A percentile compares a stretch with the other conserved stretches of the same genome.
Evolutionary conservation across 2,329 filamentous ascomycete genomes (phyloP).

Genomic region (Alternaria novae-zelandiae): DNA sequence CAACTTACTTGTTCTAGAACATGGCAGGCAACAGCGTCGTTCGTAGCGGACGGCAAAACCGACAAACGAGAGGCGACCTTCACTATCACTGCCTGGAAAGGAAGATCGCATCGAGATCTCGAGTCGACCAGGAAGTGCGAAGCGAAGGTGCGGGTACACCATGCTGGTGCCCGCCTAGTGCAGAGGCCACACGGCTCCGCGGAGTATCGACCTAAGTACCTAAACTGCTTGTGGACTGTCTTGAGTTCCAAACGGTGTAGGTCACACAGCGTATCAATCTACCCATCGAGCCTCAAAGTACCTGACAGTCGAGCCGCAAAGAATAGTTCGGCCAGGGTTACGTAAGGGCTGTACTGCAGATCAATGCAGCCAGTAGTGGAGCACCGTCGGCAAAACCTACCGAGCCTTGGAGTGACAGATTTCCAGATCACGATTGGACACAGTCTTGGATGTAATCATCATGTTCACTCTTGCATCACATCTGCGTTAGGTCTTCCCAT

Average conservation of each 20-base stretch:
- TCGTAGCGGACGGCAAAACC: background rate
- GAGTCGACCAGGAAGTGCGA: background rate
- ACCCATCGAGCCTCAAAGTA: background rate
- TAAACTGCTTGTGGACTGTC: background rate
- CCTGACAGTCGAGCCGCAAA: background rate
- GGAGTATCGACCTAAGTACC: background rate
- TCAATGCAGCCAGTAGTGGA: background rate
- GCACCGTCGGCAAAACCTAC: background rate
- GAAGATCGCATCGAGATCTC: background rate
- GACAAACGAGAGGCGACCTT: background rate
- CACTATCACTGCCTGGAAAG: background rate
- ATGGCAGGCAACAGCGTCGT: background rate
- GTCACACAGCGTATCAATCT: background rate
- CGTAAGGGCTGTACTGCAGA: background rate
- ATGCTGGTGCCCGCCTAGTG: background rate
- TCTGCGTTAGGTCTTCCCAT: background rate
- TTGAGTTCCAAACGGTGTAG: background rate
- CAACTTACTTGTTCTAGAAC: background rate
- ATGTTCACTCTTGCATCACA: background rate
- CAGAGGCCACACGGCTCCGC: background rate
- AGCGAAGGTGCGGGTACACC: background rate
- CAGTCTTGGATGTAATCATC: background rate
- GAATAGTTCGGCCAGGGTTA: background rate
- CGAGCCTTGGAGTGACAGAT: background rate
- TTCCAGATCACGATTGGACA: background rate